Evolutionary conservation across 495 filamentous ascomycete species (phyloP).

Genomic region (Jackrogersella multiformis): DNA sequence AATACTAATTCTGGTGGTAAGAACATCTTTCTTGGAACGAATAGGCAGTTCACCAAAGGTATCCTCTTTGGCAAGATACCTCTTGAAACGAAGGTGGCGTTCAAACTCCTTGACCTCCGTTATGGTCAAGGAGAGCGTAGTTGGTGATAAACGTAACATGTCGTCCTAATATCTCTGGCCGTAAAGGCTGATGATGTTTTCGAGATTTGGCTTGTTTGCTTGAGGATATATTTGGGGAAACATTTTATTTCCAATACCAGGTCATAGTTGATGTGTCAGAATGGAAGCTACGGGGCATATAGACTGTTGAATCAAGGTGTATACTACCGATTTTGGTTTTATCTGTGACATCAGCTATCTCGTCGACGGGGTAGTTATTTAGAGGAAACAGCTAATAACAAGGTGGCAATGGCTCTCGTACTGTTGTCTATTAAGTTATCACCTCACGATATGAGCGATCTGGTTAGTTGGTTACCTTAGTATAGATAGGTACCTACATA

Average conservation of each 20-base stretch:
- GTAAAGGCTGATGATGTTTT: not conserved
- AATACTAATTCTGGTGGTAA: not conserved
- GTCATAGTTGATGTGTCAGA: not conserved
- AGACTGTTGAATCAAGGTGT: too few species aligned
- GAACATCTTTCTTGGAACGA: slow-evolving; percentile 18
- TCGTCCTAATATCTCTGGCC: slow-evolving; percentile 18
- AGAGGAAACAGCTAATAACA: not conserved
- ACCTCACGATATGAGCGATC: too few species aligned
- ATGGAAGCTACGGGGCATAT: not conserved
- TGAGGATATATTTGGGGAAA: slow-evolving; percentile 1
- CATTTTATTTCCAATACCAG: too few species aligned
- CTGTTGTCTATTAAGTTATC: too few species aligned
- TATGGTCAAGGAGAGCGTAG: slow-evolving; percentile 61
- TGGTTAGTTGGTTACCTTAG: too few species aligned
- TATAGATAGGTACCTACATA: too few species aligned
- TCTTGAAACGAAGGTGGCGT: slow-evolving; percentile 51
- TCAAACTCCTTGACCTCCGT: slow-evolving; percentile 63
- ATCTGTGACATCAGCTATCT: not conserved
- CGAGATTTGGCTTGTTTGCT: too few species aligned
- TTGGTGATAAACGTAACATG: slow-evolving; percentile 67
- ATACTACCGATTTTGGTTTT: not conserved
- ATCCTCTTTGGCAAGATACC: slow-evolving; percentile 45
- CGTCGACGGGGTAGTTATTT: not conserved
- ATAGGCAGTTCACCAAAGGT: slow-evolving; percentile 30
- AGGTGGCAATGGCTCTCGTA: not conserved